Base-by-base conservation (phyloP, 2,329 filamentous ascomycete genomes). In the Diplocarpon rosae region DNA sequence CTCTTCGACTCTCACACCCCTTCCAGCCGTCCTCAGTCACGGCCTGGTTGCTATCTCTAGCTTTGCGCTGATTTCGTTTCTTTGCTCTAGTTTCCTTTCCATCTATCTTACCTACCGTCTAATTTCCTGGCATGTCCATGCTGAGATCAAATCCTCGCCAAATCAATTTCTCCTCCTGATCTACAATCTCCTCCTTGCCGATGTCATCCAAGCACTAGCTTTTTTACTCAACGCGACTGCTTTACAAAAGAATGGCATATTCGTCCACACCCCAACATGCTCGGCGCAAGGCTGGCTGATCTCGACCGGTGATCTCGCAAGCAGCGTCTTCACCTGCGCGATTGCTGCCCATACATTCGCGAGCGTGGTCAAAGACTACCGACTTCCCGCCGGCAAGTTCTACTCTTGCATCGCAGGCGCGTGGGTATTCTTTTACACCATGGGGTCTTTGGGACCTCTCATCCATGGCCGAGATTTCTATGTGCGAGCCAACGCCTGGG, bases 141-240 rank as follows among this genome's bases (percentile, higher is more conserved):
- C 41, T 1, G 43, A 33, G 14, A 17, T 38, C 5, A 44, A 52
- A 15, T 34, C 42, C 15, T 63, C 67, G 5, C 70, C 70, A 0
- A 84, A 83, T 52, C 81, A 85, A 60, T 82, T 84, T 55, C 69
- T 84, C 24, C 66, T 85, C 0, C 67, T 85, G 4, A 80, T 85
- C 46, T 75, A 82, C 59, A 85, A 85, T 58, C 70, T 85, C 0
- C 65, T 85, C 5, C 63, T 82, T 16, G 80, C 81, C 47, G 81
- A 85, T 53, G 70, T 83, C 44, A 75, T 80, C 55, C 81, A 85
- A 55, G 70, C 76, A 7, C 59, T 75, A 0, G 75, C 78, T 3
- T 85, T 84, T 56, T 55, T 80, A 35, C 65, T 84, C 39, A 83
- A 79, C 49, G 69, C 71, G 3, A 65, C 71, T 30, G 81, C 80